These are phyloP conservation scores for Hansenula sp. DNA, from an alignment of 1,139 yeast genomes.

Conservation along the genomic window DNA sequence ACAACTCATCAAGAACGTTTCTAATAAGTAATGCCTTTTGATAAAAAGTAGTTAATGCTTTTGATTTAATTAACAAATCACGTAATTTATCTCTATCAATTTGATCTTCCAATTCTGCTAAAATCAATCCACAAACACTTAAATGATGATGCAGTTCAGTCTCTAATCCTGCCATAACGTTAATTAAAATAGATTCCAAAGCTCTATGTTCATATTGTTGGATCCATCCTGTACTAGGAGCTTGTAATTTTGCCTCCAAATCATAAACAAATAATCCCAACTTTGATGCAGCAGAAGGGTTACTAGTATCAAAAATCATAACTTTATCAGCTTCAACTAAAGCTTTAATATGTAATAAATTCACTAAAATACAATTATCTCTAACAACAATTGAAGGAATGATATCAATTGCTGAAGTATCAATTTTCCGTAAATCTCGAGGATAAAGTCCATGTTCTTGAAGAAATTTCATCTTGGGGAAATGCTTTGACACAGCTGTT, in stretches of 20 bases:
- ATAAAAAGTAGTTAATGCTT: slow-evolving; percentile 72
- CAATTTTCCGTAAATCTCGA: slow-evolving; percentile 81
- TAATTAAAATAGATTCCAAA: slow-evolving; percentile 79
- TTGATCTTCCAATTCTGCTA: slow-evolving; percentile 79
- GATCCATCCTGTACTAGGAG: slow-evolving; percentile 23
- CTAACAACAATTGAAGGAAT: slow-evolving; percentile 86
- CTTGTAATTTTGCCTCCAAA: slow-evolving; percentile 64
- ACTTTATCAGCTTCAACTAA: slow-evolving; percentile 77
- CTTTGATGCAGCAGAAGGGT: slow-evolving; percentile 51
- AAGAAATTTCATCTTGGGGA: slow-evolving; percentile 71
- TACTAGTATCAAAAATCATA: slow-evolving; percentile 72
- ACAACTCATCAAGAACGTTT: slow-evolving; percentile 78
- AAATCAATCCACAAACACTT: slow-evolving; percentile 67
- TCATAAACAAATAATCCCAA: slow-evolving; percentile 84
- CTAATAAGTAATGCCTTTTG: slow-evolving; percentile 83
- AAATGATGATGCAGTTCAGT: slow-evolving; percentile 79
- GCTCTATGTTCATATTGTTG: slow-evolving; percentile 79
- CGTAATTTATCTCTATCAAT: slow-evolving; percentile 82
- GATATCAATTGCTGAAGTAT: slow-evolving; percentile 82
- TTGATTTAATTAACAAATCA: slow-evolving; percentile 74
- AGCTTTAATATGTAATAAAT: slow-evolving; percentile 82
- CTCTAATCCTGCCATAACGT: slow-evolving; percentile 78
- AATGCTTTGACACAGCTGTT: slow-evolving; percentile 69
- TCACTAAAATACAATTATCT: slow-evolving; percentile 71
- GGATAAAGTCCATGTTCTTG: slow-evolving; percentile 75